Conservation (phyloP, 1,284 basidiomycete genomes). For the Clitocybe nebularis region DNA sequence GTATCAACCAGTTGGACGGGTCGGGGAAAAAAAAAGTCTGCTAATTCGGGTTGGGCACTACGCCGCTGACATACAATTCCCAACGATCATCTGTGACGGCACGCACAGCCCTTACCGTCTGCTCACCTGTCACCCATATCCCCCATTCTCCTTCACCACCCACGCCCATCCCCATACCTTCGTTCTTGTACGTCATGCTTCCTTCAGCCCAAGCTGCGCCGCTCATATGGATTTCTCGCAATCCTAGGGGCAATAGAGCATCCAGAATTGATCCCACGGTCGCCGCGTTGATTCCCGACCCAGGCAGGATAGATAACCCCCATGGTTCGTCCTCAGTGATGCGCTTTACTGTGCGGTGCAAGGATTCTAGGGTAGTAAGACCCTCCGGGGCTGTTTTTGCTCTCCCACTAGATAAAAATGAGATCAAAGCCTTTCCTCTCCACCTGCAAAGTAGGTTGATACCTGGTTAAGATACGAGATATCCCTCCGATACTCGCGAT, state of each 20-base stretch:
- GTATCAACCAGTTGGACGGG: too few relatives aligned
- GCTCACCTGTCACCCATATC: constrained; percentile 58
- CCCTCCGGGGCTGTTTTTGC: constrained; percentile 38
- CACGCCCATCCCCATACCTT: constrained; percentile 66
- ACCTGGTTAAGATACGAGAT: constrained; percentile 76
- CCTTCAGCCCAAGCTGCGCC: constrained; percentile 60
- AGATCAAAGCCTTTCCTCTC: constrained; percentile 1
- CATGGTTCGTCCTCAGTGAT: constrained; percentile 27
- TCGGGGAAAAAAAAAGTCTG: background rate
- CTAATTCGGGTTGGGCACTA: constrained; percentile 3
- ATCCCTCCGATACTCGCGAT: constrained; percentile 58
- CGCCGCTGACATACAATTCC: constrained; percentile 8
- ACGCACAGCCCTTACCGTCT: constrained; percentile 50
- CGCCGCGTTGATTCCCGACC: constrained; percentile 62
- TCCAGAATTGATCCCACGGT: constrained; percentile 47
- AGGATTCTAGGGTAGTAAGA: constrained; percentile 38
- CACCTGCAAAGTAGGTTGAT: constrained; percentile 2
- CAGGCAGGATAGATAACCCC: constrained; percentile 57
- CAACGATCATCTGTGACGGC: constrained; percentile 37
- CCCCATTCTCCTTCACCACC: constrained; percentile 56
- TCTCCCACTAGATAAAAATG: constrained; percentile 44
- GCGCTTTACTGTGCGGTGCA: constrained; percentile 33
- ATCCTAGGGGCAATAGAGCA: constrained; percentile 47
- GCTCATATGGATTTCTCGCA: constrained; percentile 69
- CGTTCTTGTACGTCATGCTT: constrained; percentile 45